These are phyloP conservation scores for Primulina tabacum DNA, from an alignment of 257 asterid species.

Conservation along the genomic window DNA sequence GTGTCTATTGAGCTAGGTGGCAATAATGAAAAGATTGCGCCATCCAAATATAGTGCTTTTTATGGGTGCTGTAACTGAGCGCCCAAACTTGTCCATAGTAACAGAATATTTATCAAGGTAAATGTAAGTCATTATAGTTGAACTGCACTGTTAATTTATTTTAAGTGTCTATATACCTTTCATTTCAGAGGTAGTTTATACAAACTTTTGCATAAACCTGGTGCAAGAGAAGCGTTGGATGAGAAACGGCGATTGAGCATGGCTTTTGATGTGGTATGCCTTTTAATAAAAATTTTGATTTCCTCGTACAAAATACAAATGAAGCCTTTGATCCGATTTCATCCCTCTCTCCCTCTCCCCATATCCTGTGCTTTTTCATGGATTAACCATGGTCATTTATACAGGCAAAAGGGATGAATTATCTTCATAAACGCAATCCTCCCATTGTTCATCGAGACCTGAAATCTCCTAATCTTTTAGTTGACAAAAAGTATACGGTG, in stretches of 20 bases:
- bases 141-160: slow-evolving; percentile 16
- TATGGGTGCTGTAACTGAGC: slow-evolving; percentile 96
- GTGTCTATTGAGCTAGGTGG: slow-evolving; percentile 52
- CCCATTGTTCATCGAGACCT: slow-evolving; percentile 92
- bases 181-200: slow-evolving; percentile 80
- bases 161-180: slow-evolving; percentile 23
- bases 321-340: slow-evolving; percentile 4
- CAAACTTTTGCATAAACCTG: slow-evolving; percentile 82
- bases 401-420: slow-evolving; percentile 95
- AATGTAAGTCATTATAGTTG: slow-evolving; percentile 10
- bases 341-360: slow-evolving; percentile 5
- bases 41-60: slow-evolving; percentile 98
- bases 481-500: slow-evolving; percentile 90
- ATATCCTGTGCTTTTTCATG: slow-evolving; percentile 19
- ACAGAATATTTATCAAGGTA: slow-evolving; percentile 91
- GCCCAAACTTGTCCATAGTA: slow-evolving; percentile 87
- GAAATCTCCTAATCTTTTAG: slow-evolving; percentile 93
- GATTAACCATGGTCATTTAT: slow-evolving; percentile 19
- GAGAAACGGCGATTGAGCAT: slow-evolving; percentile 83
- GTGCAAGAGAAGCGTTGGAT: slow-evolving; percentile 73
- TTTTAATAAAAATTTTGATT: slow-evolving; percentile 2
- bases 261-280: slow-evolving; percentile 89
- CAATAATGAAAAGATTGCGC: slow-evolving; percentile 86
- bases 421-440: slow-evolving; percentile 88
- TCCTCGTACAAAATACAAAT: neutral